Evolutionary conservation across 179 eudicot genomes (phyloP), one percentile per base, ranked within the genome.

Genomic region (Gypsophila paniculata): DNA sequence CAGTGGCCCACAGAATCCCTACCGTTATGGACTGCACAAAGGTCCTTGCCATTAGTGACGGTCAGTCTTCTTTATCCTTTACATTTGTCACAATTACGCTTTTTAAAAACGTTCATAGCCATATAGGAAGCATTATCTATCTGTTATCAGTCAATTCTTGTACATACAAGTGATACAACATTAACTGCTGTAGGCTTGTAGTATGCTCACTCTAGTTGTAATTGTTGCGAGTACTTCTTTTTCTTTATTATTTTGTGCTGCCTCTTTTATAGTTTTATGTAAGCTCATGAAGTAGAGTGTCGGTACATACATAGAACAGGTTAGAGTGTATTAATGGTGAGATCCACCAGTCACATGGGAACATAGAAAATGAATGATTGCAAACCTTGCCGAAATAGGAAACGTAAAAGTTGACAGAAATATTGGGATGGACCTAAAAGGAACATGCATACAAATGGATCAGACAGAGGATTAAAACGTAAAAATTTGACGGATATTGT

Each of bases 11-110:
- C 63, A 69, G 78, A 58, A 75, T 75, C 46, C 78, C 78, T 21
- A 51, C 74, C 6, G 78, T 75, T 25, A 75, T 75, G 78, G 78
- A 75, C 71, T 69, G 74, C 74, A 69, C 73, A 59, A 75, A 75
- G 63, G 78, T 75, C 69, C 78, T 75, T 38, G 74, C 74, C 32
- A 75, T 75, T 69, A 69, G 78, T 61, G 78, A 75, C 21, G 78
- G 78, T 75, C 21, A 75, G 69, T 69, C 48, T 75, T 51, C 32
- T 71, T 49, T 14, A 67, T 14, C 0, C 26, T 49, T 67, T 18
- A 22, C 49, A 15, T 26, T 15, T 29, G 34, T 1, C 15, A 6
- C 15, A 10, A 39, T 6, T 39, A 63, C 26, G 39, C 18, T 38
- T 38, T 38, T 6, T 9, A 19, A 57, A 12, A 57, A 57, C 17